Evolutionary conservation across 176 grass and related monocot species (phyloP), one percentile per base, ranked within the genome.

Genomic region (Lolium multiflorum): DNA sequence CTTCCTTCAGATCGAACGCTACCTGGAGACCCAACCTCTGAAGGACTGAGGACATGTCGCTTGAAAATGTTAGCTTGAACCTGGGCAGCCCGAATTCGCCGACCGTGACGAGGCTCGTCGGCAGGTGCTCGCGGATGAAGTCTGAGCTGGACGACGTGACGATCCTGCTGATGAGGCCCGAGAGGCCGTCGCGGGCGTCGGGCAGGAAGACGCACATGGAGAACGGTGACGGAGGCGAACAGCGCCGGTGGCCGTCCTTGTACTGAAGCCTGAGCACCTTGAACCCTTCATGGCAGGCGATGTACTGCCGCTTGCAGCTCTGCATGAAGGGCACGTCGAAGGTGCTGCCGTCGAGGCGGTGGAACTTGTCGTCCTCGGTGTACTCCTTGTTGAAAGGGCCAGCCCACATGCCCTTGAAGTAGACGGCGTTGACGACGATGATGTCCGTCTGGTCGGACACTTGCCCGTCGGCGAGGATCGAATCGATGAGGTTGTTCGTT

Each of bases 391-490:
- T 1, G 47, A 89, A 89, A 3, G 51, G 62, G 0, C 38, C 31
- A 18, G 37, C 6, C 88, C 88, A 89, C 22, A 5, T n/a, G 11
- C 76, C 82, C 74, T 89, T 89, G 69, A 89, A 89, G 76, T 89
- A 81, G 47, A 89, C 54, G 5, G 82, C 88, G 60, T 81, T 89
- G 38, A 49, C 67, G 58, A 89, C 43, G 17, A 89, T 12, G 26
- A 85, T 3, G 67, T 20, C 63, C 9, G 76, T 89, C 43, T 6
- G 2, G 0, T 17, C 9, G 7, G 57, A 4, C 15, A 39, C 43
- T 62, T 25, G 60, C 0, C 12, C n/a, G 56, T 83, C 28, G 28
- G 28, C 68, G 6, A 62, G 60, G 84, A 78, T 21, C 0, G 18
- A 9, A 9, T 22, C 20, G 77, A 80, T 63, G 38, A 80, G 56